These are phyloP conservation scores for Malassezia obtusa DNA, from an alignment of 1,284 basidiomycete species.

Conservation along the genomic window DNA sequence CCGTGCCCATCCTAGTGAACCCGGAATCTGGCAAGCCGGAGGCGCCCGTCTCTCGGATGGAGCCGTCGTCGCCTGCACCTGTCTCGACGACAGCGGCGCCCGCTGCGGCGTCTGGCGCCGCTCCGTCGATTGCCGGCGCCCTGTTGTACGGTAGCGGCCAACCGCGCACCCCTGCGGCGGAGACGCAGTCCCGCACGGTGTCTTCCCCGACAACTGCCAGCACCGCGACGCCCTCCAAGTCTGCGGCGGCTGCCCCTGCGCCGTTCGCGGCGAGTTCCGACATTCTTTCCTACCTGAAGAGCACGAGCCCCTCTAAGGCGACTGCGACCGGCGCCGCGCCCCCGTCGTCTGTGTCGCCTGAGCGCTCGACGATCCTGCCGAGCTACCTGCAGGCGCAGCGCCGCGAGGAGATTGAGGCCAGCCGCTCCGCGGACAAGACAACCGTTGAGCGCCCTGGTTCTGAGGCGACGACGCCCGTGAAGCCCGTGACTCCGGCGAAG, in stretches of 20 bases:
- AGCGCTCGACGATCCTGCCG: not conserved
- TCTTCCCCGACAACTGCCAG: too few species aligned
- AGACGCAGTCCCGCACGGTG: too few species aligned
- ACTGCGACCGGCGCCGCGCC: not conserved
- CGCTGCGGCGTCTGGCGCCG: too few species aligned
- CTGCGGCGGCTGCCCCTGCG: not conserved
- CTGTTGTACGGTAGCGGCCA: too few species aligned
- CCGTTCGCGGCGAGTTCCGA: not conserved
- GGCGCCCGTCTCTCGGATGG: too few species aligned
- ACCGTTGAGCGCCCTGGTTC: not conserved
- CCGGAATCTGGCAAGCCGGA: too few species aligned
- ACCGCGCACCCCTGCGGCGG: too few species aligned
- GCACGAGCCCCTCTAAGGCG: not conserved
- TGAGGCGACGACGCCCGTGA: not conserved
- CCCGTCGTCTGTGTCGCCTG: not conserved
- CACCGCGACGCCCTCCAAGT: not conserved
- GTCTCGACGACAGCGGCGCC: not conserved
- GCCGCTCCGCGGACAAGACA: not conserved
- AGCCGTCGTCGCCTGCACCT: not conserved
- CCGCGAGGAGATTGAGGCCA: not conserved
- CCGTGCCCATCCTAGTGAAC: too few species aligned
- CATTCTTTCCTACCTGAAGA: not conserved
- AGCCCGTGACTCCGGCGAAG: not conserved
- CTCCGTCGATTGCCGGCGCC: too few species aligned
- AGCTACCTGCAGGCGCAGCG: not conserved